Evolutionary conservation across 805 yeast genomes (phyloP), one percentile per base, ranked within the genome.

Genomic region (Yamadazyma scolyti): DNA sequence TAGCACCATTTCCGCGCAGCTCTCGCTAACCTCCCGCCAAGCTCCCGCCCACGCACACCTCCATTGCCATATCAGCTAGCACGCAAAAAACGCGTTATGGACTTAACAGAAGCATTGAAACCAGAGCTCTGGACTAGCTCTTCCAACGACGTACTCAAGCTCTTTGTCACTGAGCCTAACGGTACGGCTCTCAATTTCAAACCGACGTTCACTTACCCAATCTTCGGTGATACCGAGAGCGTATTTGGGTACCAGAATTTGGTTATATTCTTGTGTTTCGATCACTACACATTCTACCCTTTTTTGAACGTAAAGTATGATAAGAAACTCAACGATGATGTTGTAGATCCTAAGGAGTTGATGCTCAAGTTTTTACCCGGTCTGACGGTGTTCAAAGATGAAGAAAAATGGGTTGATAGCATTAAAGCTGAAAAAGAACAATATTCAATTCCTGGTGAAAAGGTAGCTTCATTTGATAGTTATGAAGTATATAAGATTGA

Each of bases 191-290:
- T 75, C 3, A 47, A 52, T 16, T 88, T 89, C 61, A 60, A 70
- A 22, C 97, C 97, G 0, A 49, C 62, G 9, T 88, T 86, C 60
- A 90, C 97, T 1, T 93, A 93, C 54, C 95, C 97, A 2, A 82
- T 93, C 8, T 93, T 77, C 65, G 97, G 97, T 5, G 95, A 88
- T 28, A 72, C 87, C 2, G 98, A 93, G 51, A 79, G 79, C 32
- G 79, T 93, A 1, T 86, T 79, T 49, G 98, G 98, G 2, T 93
- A 76, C 53, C 71, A 79, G 42, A 82, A 76, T 44, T 63, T 89
- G 21, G 65, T 66, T 19, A 76, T 93, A 20, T 73, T 75, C 43
- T 52, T 82, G 22, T 64, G 82, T 11, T 85, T 85, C 53, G 95
- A 89, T 50, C 74, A 82, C 22, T 61, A 68, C 27, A 80, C 93